Conservation (phyloP, 768 basidiomycete species). For the Leccinum truebloodii region DNA sequence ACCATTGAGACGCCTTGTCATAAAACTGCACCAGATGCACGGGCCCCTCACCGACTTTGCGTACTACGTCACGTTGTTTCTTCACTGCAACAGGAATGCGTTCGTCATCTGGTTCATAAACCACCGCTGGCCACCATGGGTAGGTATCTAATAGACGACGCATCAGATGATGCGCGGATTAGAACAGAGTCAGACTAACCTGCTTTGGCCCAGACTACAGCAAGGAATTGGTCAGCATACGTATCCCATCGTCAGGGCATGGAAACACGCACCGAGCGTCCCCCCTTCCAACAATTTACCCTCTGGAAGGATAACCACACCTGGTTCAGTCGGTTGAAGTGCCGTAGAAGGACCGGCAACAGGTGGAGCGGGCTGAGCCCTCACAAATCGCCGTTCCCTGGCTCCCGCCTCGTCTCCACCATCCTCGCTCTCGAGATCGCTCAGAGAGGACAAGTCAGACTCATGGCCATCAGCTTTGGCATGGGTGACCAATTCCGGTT, state of each 20-base stretch:
- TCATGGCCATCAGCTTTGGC: conserved; percentile 27
- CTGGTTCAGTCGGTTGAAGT: conserved; percentile 28
- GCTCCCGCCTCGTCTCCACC: conserved; percentile 7
- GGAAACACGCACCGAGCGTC: conserved; percentile 57
- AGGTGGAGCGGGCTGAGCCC: not conserved
- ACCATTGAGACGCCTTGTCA: conserved; percentile 69
- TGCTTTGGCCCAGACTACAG: conserved; percentile 82
- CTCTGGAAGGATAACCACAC: conserved; percentile 34
- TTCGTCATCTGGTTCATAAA: conserved; percentile 62
- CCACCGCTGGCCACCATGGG: conserved; percentile 88
- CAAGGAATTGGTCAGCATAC: not conserved
- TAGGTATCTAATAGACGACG: conserved; percentile 55
- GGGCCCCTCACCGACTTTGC: conserved; percentile 41
- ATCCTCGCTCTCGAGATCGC: conserved; percentile 42
- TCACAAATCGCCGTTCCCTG: conserved; percentile 10
- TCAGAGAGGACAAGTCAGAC: conserved; percentile 48
- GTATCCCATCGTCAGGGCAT: not conserved
- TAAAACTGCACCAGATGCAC: conserved; percentile 78
- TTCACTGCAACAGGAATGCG: conserved; percentile 48
- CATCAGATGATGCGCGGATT: conserved; percentile 3
- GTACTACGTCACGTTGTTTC: conserved; percentile 30
- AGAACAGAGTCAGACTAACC: conserved; percentile 38
- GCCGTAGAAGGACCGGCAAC: conserved; percentile 9
- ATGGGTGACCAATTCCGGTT: not conserved
- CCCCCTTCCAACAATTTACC: conserved; percentile 49